Percentiles rank a stretch among this genome's conserved stretches.
Evolutionary conservation across 805 yeast genomes (phyloP).

Genomic region (Kuraishia cidri): DNA sequence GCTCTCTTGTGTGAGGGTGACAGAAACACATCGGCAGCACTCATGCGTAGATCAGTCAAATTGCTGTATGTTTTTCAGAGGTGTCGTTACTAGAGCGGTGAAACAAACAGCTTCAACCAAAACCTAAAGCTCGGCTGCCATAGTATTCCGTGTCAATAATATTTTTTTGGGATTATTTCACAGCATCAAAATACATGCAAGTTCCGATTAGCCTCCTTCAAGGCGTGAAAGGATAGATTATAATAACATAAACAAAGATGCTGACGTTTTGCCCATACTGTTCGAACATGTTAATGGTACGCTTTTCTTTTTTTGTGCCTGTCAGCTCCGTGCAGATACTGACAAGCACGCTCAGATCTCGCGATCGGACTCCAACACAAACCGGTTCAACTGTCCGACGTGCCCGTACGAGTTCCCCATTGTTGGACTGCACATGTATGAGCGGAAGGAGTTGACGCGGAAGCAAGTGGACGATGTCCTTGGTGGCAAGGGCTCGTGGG

Average conservation of each 20-base stretch:
- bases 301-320: constrained; percentile 8
- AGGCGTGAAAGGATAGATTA: no score
- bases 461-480: constrained; percentile 94
- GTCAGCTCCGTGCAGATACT: no score
- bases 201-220: no score
- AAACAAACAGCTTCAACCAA: no score
- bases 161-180: no score
- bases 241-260: no score
- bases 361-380: constrained; percentile 44
- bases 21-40: constrained; percentile 2
- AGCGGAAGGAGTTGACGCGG: constrained; percentile 72
- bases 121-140: no score
- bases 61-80: no score
- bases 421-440: constrained; percentile 74
- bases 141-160: no score
- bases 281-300: constrained; percentile 77
- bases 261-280: constrained; percentile 93
- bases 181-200: no score
- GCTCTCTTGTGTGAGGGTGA: constrained; percentile 3
- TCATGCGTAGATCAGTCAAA: background rate
- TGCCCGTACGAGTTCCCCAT: constrained; percentile 95
- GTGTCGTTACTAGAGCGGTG: no score
- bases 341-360: constrained; percentile 27
- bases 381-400: constrained; percentile 79
- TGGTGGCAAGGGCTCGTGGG: constrained; percentile 98